Conservation (phyloP, 108 stramenopile genomes). For the Nannochloropsis oceanica region DNA sequence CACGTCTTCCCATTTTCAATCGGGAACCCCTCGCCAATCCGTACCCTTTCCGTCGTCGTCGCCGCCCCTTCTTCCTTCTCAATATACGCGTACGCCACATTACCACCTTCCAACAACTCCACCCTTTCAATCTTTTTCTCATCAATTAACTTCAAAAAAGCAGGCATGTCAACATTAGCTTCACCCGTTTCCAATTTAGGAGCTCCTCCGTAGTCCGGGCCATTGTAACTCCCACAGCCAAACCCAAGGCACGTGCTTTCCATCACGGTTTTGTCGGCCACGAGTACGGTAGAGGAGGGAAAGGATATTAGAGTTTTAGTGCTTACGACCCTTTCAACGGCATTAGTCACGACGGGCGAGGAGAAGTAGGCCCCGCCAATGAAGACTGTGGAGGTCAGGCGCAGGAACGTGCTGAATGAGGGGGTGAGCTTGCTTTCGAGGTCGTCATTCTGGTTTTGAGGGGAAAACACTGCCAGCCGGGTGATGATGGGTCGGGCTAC, state of each 20-base stretch:
- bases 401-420: not conserved
- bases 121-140: not conserved
- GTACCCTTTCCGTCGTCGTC: not conserved
- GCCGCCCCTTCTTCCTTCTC: not conserved
- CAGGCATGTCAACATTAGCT: not conserved
- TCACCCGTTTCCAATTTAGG: not conserved
- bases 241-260: not conserved
- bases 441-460: no score
- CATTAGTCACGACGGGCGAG: not conserved
- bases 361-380: not conserved
- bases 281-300: not conserved
- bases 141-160: not conserved
- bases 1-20: conserved; percentile 15
- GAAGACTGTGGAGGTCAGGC: not conserved
- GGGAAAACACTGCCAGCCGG: no score
- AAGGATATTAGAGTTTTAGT: not conserved
- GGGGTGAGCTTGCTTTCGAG: no score
- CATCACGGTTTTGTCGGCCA: not conserved
- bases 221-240: not conserved
- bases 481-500: no score
- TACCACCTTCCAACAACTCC: not conserved
- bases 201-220: not conserved
- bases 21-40: conserved; percentile 23
- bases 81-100: not conserved
- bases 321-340: not conserved